Conservation (phyloP, 768 basidiomycete species). For the Austroboletus eburneus region DNA sequence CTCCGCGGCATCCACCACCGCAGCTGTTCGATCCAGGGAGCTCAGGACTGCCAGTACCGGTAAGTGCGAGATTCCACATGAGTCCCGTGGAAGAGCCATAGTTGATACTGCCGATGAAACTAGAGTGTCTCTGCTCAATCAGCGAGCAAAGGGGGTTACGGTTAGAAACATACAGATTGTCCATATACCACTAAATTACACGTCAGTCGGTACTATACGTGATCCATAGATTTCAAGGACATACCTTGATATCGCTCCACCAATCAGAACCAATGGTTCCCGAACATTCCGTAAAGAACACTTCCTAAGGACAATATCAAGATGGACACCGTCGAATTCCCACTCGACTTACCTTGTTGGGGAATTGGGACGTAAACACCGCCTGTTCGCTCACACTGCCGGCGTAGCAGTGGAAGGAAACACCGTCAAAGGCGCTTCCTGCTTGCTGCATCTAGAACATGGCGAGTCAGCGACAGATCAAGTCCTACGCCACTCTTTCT, state of each 20-base stretch:
- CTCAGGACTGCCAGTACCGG: constrained; percentile 58
- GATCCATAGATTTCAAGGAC: constrained; percentile 4
- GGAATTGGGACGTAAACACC: constrained; percentile 51
- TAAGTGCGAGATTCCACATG: constrained; percentile 76
- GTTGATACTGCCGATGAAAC: constrained; percentile 37
- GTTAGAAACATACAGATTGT: constrained; percentile 47
- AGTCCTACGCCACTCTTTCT: not conserved
- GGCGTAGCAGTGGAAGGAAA: constrained; percentile 69
- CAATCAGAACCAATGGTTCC: constrained; percentile 66
- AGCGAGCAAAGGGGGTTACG: constrained; percentile 20
- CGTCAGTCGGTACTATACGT: constrained; percentile 4
- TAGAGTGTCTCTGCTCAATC: constrained; percentile 15
- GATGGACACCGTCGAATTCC: not conserved
- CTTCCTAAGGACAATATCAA: constrained; percentile 23
- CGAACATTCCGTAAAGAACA: constrained; percentile 58
- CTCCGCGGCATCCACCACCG: constrained; percentile 58
- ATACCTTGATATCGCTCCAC: constrained; percentile 77
- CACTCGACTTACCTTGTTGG: constrained; percentile 41
- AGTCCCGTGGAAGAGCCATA: constrained; percentile 42
- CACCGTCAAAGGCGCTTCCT: constrained; percentile 54
- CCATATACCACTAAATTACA: constrained; percentile 56
- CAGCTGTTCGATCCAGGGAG: constrained; percentile 65
- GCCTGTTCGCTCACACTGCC: constrained; percentile 53
- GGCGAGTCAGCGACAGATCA: not conserved
- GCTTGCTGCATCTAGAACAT: constrained; percentile 49